These are phyloP conservation scores for Verticillium alfalfae DNA, from an alignment of 2,329 filamentous ascomycete species.

Conservation along the genomic window DNA sequence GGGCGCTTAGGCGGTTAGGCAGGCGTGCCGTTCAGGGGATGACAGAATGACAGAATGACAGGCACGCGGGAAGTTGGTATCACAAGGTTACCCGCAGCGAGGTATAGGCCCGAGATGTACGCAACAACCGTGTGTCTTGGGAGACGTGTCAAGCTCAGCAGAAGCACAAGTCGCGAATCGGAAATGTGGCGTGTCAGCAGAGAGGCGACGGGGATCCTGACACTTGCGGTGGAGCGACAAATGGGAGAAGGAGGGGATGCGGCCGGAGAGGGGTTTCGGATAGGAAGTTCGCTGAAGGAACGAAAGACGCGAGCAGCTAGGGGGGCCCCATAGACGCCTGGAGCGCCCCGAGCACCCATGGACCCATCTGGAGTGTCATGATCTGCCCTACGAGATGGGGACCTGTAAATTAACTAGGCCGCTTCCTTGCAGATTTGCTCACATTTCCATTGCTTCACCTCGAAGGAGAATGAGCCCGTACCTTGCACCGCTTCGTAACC, in stretches of 20 bases:
- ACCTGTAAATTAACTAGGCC: not conserved
- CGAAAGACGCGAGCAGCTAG: not conserved
- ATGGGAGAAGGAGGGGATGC: not conserved
- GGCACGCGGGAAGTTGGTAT: too few relatives aligned
- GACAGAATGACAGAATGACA: not conserved
- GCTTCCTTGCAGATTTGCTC: not conserved
- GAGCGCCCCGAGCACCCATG: not conserved
- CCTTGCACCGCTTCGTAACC: not conserved
- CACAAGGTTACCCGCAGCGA: too few relatives aligned
- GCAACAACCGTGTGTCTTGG: not conserved
- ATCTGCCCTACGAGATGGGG: not conserved
- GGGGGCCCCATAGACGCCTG: not conserved
- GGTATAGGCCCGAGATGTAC: not conserved
- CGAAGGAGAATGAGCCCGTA: not conserved
- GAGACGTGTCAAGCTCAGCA: not conserved
- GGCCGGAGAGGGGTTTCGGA: conserved; percentile 1
- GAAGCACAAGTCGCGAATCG: not conserved
- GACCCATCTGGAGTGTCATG: not conserved
- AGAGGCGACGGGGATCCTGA: not conserved
- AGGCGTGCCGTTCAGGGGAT: not conserved
- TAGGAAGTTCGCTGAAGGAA: not conserved
- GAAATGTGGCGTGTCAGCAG: not conserved
- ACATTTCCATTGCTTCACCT: not conserved
- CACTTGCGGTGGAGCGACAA: conserved; percentile 1
- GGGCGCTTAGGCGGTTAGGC: not conserved